A percentile compares a stretch with the other conserved stretches of the same genome.
phyloP scores from a whole-genome alignment of 2,329 filamentous ascomycete genomes.

The Cladophialophora carrionii region DNA sequence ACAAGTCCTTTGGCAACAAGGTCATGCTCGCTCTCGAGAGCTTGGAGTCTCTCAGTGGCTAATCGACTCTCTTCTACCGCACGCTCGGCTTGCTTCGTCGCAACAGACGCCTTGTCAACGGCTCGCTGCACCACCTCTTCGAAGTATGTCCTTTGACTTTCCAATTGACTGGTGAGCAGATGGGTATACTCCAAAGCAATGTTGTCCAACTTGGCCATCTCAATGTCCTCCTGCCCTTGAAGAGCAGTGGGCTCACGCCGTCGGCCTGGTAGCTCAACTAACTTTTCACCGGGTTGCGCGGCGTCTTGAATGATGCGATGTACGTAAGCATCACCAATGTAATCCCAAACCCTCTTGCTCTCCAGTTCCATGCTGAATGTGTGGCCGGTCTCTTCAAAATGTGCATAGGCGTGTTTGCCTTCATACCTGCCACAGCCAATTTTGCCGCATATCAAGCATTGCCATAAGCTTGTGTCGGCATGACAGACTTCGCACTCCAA shows the following conservation, averaged over 20 bases:
- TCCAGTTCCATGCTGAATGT: slow-evolving; percentile 90
- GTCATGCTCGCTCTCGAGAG: slow-evolving; percentile 31
- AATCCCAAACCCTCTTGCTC: slow-evolving; percentile 97
- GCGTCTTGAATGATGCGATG: slow-evolving; percentile 85
- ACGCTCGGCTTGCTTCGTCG: slow-evolving; percentile 63
- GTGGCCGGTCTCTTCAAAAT: slow-evolving; percentile 88
- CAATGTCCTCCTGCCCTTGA: slow-evolving; percentile 36
- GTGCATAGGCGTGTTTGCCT: slow-evolving; percentile 86
- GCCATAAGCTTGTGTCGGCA: slow-evolving; percentile 82
- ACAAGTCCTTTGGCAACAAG: slow-evolving; percentile 47
- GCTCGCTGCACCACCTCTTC: slow-evolving; percentile 89
- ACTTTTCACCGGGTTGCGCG: slow-evolving; percentile 72
- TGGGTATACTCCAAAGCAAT: slow-evolving; percentile 95
- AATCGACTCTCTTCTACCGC: slow-evolving; percentile 69
- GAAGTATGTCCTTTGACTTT: slow-evolving; percentile 90
- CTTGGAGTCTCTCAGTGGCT: slow-evolving; percentile 42
- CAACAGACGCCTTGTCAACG: slow-evolving; percentile 82
- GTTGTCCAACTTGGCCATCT: slow-evolving; percentile 66
- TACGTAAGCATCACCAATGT: slow-evolving; percentile 92
- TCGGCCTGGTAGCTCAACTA: slow-evolving; percentile 71
- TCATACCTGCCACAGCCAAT: slow-evolving; percentile 95
- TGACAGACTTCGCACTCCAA: slow-evolving; percentile 77
- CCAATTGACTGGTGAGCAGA: slow-evolving; percentile 86
- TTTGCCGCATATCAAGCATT: slow-evolving; percentile 90
- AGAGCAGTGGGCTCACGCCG: slow-evolving; percentile 57